Percentiles rank a stretch among this genome's conserved stretches.
These are phyloP conservation scores for Mycena sp. DNA, from an alignment of 1,284 basidiomycete species.

Conservation along the genomic window DNA sequence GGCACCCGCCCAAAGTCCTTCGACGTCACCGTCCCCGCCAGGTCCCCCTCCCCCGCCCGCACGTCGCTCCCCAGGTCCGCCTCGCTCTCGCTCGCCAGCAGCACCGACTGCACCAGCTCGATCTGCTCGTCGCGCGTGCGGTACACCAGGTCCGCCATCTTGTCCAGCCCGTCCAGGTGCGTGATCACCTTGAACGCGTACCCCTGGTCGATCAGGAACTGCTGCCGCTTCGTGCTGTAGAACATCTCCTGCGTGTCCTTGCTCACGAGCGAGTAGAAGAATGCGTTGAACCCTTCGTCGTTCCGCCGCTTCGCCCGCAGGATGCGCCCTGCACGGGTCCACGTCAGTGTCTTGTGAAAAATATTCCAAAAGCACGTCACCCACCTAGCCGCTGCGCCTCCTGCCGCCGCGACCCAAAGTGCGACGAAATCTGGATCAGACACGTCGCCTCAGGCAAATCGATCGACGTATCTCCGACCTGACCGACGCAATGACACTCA, in stretches of 20 bases:
- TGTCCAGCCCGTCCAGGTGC: slow-evolving; percentile 92
- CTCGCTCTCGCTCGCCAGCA: slow-evolving; percentile 92
- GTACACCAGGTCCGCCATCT: slow-evolving; percentile 92
- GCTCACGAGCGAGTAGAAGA: slow-evolving; percentile 99
- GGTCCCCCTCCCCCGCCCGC: slow-evolving; percentile 78
- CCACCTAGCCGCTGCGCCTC: slow-evolving; percentile 95
- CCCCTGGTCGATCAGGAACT: slow-evolving; percentile 98
- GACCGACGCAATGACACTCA: neutral
- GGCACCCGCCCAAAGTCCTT: slow-evolving; percentile 69
- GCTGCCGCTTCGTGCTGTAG: slow-evolving; percentile 98
- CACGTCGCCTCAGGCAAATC: slow-evolving; percentile 99
- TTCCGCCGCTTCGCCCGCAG: slow-evolving; percentile 97
- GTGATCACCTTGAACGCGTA: slow-evolving; percentile 99
- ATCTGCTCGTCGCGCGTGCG: slow-evolving; percentile 93
- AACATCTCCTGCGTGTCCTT: slow-evolving; percentile 99
- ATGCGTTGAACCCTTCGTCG: slow-evolving; percentile 99
- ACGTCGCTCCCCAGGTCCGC: slow-evolving; percentile 91
- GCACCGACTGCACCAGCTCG: slow-evolving; percentile 91
- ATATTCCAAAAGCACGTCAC: slow-evolving; percentile 30
- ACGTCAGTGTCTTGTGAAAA: neutral
- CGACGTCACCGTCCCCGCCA: slow-evolving; percentile 81
- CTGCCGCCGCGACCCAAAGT: slow-evolving; percentile 98
- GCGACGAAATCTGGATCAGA: slow-evolving; percentile 99
- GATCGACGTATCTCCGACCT: slow-evolving; percentile 99
- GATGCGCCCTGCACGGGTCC: slow-evolving; percentile 85